Evolutionary conservation across 176 grass and related monocot genomes (phyloP).

Genomic region (Otatea glauca): DNA sequence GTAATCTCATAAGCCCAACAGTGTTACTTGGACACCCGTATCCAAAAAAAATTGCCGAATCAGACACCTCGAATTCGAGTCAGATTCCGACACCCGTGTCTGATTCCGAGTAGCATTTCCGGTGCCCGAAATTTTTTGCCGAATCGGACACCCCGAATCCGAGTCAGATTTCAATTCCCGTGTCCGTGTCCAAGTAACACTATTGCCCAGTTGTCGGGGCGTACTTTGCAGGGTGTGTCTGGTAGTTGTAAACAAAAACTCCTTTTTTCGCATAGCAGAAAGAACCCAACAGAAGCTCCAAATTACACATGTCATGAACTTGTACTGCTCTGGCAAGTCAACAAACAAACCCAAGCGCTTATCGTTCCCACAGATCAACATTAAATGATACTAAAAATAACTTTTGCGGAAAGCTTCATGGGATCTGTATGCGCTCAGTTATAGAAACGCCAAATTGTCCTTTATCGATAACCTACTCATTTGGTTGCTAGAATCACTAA

Average conservation of each 20-base stretch:
- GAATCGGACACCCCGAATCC: too few species aligned
- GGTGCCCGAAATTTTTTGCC: too few species aligned
- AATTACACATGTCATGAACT: neutral
- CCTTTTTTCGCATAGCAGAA: neutral
- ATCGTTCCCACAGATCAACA: slow-evolving; percentile 10
- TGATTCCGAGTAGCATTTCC: too few species aligned
- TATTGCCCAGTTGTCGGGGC: neutral
- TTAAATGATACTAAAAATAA: neutral
- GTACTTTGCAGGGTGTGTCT: neutral
- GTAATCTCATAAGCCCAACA: neutral
- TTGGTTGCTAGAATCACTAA: neutral
- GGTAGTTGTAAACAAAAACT: neutral
- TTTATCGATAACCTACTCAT: neutral
- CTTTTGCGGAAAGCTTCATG: neutral
- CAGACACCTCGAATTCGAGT: too few species aligned
- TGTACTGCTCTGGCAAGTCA: neutral
- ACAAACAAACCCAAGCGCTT: neutral
- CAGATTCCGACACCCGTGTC: too few species aligned
- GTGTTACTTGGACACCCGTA: too few species aligned
- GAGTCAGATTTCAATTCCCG: too few species aligned
- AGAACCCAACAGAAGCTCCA: neutral
- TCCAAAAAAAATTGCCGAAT: too few species aligned
- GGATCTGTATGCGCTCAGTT: neutral
- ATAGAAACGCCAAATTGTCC: neutral
- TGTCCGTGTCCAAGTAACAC: too few species aligned